Base-by-base conservation (phyloP, 2,329 filamentous ascomycete genomes). In the Penicillium sp. region DNA sequence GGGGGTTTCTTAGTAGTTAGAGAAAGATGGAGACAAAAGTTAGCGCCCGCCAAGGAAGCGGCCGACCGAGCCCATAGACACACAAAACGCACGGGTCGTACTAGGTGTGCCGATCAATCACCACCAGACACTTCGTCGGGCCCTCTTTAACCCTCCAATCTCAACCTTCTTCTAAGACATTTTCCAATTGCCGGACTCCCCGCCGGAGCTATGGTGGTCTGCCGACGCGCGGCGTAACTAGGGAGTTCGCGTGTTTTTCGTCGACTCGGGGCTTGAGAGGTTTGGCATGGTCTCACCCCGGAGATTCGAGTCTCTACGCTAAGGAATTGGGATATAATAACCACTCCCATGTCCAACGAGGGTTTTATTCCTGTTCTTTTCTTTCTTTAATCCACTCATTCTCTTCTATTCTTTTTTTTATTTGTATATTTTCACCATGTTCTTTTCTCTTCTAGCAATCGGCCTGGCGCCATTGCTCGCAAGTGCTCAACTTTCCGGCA, bases 401-500 rank as follows among this genome's bases (percentile, higher is more conserved):
- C 10, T 38, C 3, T 36, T 34, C 36, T 26, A 21, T 52, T 47
- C 21, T 53, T n/a, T 28, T 18, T 39, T 4, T 26, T 43, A 26
- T 13, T 10, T n/a, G 31, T 53, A n/a, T 34, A 34, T 4, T 36
- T 36, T 4, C 44, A 47, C 39, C n/a, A 60, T 54, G 51, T 42
- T 60, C 38, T 12, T 39, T n/a, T 33, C 51, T 16, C 34, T 58
- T 12, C 42, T 61, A 39, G 56, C 56, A 53, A 52, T 61, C 34
- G 59, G 64, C 52, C 61, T 65, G 59, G 60, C 57, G 53, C 63
- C 64, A 54, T 58, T 63, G 50, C 54, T 65, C 13, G 60, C 62
- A 56, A 49, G 56, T 38, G 74, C 71, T 26, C 71, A 77, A 51
- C 68, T 79, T 26, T 67, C 70, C 6, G 75, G 74, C 47, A 64